Conservation (phyloP, 148 eudicot species). For the Nepenthes gracilis region DNA sequence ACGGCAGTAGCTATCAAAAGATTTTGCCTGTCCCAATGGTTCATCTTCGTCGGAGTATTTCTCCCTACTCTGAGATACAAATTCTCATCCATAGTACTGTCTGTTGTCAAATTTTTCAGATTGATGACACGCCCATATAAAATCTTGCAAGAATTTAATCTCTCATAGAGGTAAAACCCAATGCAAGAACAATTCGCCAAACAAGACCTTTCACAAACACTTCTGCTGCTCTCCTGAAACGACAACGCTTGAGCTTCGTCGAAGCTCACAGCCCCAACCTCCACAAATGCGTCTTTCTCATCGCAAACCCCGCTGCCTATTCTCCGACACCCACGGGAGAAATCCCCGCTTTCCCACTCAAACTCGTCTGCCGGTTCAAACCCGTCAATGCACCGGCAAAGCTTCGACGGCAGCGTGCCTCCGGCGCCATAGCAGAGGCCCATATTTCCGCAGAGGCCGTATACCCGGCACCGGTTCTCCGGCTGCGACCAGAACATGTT, state of each 20-base stretch:
- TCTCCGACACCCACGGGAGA: conserved; percentile 49
- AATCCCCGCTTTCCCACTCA: conserved; percentile 49
- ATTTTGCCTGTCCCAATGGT: conserved; percentile 1
- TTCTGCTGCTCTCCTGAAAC: conserved; percentile 21
- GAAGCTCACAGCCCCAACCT: conserved; percentile 40
- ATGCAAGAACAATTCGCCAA: conserved; percentile 56
- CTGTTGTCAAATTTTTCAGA: conserved; percentile 39
- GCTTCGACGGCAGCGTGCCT: conserved; percentile 6
- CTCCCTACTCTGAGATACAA: conserved; percentile 39
- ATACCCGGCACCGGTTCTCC: conserved; percentile 40
- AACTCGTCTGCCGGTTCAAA: conserved; percentile 31
- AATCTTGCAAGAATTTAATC: conserved; percentile 30
- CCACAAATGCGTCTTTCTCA: conserved; percentile 41
- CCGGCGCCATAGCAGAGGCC: conserved; percentile 38
- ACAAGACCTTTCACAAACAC: conserved; percentile 40
- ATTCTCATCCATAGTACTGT: conserved; percentile 22
- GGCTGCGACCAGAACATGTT: conserved; percentile 76
- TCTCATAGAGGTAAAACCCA: conserved; percentile 33
- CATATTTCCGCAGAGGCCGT: conserved; percentile 49
- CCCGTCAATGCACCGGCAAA: conserved; percentile 43
- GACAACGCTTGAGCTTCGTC: conserved; percentile 27
- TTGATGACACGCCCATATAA: conserved; percentile 44
- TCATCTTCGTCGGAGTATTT: conserved; percentile 13
- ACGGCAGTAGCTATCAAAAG: conserved; percentile 15
- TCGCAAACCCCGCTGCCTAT: conserved; percentile 14